phyloP scores from a whole-genome alignment of 495 filamentous ascomycete species.

The Penicillium samsonianum region DNA sequence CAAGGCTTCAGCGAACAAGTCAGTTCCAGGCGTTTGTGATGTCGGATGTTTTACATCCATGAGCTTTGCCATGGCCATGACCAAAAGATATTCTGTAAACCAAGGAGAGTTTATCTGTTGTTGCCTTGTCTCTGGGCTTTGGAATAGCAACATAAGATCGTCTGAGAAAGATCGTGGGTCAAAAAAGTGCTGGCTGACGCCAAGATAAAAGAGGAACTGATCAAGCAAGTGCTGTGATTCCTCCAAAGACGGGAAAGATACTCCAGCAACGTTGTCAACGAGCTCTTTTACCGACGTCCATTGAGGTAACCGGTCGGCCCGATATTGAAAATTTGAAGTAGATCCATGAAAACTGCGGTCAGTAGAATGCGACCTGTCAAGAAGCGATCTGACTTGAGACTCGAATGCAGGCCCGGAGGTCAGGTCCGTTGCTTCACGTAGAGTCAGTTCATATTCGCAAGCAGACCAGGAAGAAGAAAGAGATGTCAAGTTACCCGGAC shows the following conservation, averaged over 20 bases:
- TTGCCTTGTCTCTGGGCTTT: slow-evolving; percentile 10
- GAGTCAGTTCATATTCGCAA: background rate
- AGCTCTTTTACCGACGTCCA: slow-evolving; percentile 15
- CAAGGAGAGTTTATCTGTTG: slow-evolving; percentile 17
- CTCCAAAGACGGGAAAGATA: slow-evolving; percentile 17
- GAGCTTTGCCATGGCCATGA: slow-evolving; percentile 31
- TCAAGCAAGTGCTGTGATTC: slow-evolving; percentile 28
- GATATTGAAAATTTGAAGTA: background rate
- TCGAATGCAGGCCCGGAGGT: slow-evolving; percentile 29
- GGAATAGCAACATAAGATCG: slow-evolving; percentile 23
- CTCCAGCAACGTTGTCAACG: slow-evolving; percentile 7
- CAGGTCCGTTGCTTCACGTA: slow-evolving; percentile 21
- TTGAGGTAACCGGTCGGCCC: background rate
- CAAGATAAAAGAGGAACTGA: slow-evolving; percentile 28
- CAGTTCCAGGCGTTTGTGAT: slow-evolving; percentile 22
- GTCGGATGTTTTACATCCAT: slow-evolving; percentile 26
- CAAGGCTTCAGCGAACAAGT: slow-evolving; percentile 26
- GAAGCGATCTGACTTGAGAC: slow-evolving; percentile 26
- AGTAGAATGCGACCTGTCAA: slow-evolving; percentile 12
- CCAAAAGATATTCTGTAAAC: slow-evolving; percentile 30
- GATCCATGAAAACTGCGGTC: background rate
- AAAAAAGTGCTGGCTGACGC: slow-evolving; percentile 30
- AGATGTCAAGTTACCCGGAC: slow-evolving; percentile 15
- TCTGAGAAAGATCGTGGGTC: slow-evolving; percentile 27
- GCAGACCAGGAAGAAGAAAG: background rate